Base-by-base conservation (phyloP, 176 grass and related monocot species). In the Zoysia japonica region DNA sequence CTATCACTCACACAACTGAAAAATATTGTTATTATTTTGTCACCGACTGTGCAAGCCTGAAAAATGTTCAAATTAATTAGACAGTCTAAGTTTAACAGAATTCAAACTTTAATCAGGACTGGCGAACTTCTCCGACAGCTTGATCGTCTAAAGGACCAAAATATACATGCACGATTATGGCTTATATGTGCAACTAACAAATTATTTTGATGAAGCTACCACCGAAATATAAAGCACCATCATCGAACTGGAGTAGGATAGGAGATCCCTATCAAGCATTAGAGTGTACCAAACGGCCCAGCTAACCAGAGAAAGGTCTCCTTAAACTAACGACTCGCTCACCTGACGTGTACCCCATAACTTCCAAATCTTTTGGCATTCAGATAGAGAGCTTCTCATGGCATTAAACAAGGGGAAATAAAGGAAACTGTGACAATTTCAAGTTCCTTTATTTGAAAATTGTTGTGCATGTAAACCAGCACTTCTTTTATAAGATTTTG, bases 241-340 rank as follows among this genome's bases (percentile, higher is more conserved):
- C 79, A 83, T 45, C n/a, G 4, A 81, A 9, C 5, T 52, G n/a
- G n/a, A 51, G 77, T 80, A 74, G 77, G 85, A 80, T 63, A 42
- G 66, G 0, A 78, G 67, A 65, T 87, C 78, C 17, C 67, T 57
- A 2, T 89, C 88, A 79, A 52, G 62, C 80, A 77, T 80, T 69
- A 61, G n/a, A 28, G 75, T 28, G 74, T n/a, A 38, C 47, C 83
- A 2, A 82, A 70, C 77, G 41, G 45, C 17, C 78, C 78, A 79
- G 70, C 85, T 75, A 75, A 6, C 57, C 35, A 3, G 42, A 59
- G 86, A 86, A 88, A 86, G 82, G 78, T 45, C 46, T 64, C 13
- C 78, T 75, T 80, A 83, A 89, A 83, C 86, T 16, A 92, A 89
- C 72, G 12, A 6, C 9, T 17, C 41, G 46, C 5, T 76, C 75